Percentiles rank a stretch among this genome's conserved stretches.
Conservation (phyloP, 1,139 yeast species). For the Magnusiomyces fungicola region DNA sequence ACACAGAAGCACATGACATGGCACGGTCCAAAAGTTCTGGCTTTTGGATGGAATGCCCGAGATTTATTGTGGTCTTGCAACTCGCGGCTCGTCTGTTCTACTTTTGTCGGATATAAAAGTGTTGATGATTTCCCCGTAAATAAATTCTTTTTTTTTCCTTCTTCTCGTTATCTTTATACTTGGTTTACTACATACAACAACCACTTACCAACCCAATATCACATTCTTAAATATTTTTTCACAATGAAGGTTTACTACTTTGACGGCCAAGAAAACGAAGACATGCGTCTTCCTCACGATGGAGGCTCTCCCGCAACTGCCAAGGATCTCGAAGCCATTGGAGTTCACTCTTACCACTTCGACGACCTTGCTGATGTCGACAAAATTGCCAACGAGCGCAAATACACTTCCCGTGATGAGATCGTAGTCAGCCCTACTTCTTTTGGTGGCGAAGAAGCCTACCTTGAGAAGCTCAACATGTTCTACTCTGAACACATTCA, state of each 20-base stretch:
- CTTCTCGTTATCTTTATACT: neutral
- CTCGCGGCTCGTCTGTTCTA: too few relatives aligned
- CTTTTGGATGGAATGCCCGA: too few relatives aligned
- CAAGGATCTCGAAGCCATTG: slow-evolving; percentile 49
- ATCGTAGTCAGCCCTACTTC: slow-evolving; percentile 54
- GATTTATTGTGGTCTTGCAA: too few relatives aligned
- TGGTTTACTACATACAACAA: too few relatives aligned
- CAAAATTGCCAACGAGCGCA: slow-evolving; percentile 56
- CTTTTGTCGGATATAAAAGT: too few relatives aligned
- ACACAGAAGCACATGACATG: too few relatives aligned
- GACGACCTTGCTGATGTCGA: slow-evolving; percentile 53
- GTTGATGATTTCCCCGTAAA: too few relatives aligned
- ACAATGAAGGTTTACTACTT: slow-evolving; percentile 57
- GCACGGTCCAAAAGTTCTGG: too few relatives aligned
- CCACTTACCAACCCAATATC: too few relatives aligned
- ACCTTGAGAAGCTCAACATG: slow-evolving; percentile 55
- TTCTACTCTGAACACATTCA: slow-evolving; percentile 88
- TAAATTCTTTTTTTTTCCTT: too few relatives aligned
- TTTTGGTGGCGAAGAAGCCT: slow-evolving; percentile 58
- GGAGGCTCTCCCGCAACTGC: slow-evolving; percentile 51
- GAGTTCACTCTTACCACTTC: slow-evolving; percentile 60
- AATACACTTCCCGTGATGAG: slow-evolving; percentile 74
- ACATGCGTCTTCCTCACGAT: slow-evolving; percentile 65
- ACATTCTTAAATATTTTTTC: too few relatives aligned
- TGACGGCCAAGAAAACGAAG: slow-evolving; percentile 55